These are phyloP conservation scores for Russula brevipes DNA, from an alignment of 768 basidiomycete species.

Conservation along the genomic window DNA sequence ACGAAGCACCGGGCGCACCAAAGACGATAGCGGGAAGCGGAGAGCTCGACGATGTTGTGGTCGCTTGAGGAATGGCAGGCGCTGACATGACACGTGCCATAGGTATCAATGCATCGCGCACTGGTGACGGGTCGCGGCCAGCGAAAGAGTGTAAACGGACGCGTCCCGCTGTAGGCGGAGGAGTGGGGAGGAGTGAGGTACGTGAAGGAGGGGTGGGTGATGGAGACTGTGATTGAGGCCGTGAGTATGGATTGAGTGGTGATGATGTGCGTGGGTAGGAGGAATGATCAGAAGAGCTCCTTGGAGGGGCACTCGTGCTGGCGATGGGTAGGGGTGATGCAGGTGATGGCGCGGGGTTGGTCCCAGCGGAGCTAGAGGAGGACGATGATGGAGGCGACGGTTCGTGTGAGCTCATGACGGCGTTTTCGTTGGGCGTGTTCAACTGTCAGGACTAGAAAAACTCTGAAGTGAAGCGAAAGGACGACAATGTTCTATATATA, in stretches of 20 bases:
- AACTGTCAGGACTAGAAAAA: not conserved
- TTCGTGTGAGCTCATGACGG: not conserved
- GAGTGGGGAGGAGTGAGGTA: conserved; percentile 5
- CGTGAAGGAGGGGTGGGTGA: conserved; percentile 1
- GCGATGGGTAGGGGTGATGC: not conserved
- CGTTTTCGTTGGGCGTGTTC: not conserved
- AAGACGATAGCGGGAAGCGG: conserved; percentile 19
- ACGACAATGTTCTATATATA: not conserved
- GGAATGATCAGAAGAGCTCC: not conserved
- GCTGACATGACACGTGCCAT: conserved; percentile 19
- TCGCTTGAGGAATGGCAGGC: not conserved
- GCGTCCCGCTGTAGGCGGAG: not conserved
- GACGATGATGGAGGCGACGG: not conserved
- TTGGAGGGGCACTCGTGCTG: not conserved
- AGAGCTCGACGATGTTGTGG: not conserved
- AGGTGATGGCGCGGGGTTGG: not conserved
- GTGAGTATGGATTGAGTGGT: conserved; percentile 12
- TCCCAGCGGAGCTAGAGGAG: not conserved
- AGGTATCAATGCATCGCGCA: not conserved
- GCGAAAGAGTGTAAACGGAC: not conserved
- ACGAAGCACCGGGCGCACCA: not conserved
- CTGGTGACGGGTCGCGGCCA: conserved; percentile 1
- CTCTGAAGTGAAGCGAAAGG: too few relatives aligned
- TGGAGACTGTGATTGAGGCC: conserved; percentile 1
- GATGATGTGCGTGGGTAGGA: conserved; percentile 10